Conservation (phyloP, 108 stramenopile species). For the Nitzschia sp. region DNA sequence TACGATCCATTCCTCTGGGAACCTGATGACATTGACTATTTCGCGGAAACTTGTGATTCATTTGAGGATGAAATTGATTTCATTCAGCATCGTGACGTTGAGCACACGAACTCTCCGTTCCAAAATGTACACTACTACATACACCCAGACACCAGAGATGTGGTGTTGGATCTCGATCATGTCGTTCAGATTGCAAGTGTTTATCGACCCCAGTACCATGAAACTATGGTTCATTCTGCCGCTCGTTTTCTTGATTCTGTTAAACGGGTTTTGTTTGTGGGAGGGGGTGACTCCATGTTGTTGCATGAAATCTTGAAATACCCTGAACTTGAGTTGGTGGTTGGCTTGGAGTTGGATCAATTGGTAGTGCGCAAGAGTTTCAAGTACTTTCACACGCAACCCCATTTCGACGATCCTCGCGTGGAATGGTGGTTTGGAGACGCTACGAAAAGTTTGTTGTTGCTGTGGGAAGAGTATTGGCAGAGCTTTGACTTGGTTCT, state of each 20-base stretch:
- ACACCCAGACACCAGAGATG: conserved; percentile 37
- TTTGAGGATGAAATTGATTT: conserved; percentile 5
- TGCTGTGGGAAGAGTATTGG: conserved; percentile 75
- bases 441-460: conserved; percentile 64
- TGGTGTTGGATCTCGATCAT: conserved; percentile 48
- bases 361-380: conserved; percentile 65
- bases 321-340: conserved; percentile 69
- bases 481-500: conserved; percentile 78
- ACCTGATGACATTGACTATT: conserved; percentile 16
- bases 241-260: conserved; percentile 59
- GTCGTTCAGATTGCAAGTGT: conserved; percentile 64
- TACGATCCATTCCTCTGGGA: conserved; percentile 19
- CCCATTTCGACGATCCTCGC: conserved; percentile 78
- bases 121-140: conserved; percentile 42
- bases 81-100: conserved; percentile 6
- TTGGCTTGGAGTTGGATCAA: conserved; percentile 86
- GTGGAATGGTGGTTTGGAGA: conserved; percentile 90
- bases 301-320: conserved; percentile 82
- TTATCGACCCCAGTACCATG: conserved; percentile 82
- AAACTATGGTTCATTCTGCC: conserved; percentile 65
- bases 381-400: conserved; percentile 78
- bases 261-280: conserved; percentile 69
- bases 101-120: conserved; percentile 27
- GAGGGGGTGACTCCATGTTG: conserved; percentile 86
- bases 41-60: conserved; percentile 12